A percentile compares a stretch with the other conserved stretches of the same genome.
These are phyloP conservation scores for Pichia sp. DNA, from an alignment of 1,139 yeast species.

Conservation along the genomic window DNA sequence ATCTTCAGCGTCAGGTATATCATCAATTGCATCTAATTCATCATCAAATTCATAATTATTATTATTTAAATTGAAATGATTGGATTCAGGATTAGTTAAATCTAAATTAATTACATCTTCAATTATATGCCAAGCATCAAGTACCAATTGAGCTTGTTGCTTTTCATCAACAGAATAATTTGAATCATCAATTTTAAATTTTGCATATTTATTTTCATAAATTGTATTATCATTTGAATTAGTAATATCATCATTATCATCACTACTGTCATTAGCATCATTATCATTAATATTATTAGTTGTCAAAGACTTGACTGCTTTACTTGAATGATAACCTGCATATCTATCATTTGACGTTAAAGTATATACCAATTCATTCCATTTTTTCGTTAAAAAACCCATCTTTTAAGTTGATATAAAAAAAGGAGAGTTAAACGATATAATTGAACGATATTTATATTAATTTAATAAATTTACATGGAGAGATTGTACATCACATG, in stretches of 20 bases:
- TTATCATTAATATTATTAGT: neutral
- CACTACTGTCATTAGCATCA: neutral
- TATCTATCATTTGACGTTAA: constrained; percentile 62
- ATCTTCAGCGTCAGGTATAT: constrained; percentile 19
- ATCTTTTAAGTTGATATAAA: neutral
- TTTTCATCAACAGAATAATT: constrained; percentile 11
- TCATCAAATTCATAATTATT: constrained; percentile 5
- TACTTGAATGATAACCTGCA: constrained; percentile 54
- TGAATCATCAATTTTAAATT: constrained; percentile 1
- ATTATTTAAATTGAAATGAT: constrained; percentile 1
- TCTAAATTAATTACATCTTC: constrained; percentile 12
- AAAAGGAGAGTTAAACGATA: no score
- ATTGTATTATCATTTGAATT: neutral
- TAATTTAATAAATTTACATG: no score
- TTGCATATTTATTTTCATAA: neutral
- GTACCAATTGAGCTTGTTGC: constrained; percentile 14
- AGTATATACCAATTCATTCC: constrained; percentile 56
- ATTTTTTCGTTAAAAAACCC: constrained; percentile 23
- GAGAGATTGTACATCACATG: no score
- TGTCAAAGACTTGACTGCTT: constrained; percentile 10
- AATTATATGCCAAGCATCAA: constrained; percentile 15
- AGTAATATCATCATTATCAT: neutral
- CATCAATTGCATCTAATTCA: constrained; percentile 5
- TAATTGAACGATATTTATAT: no score
- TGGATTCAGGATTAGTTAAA: neutral